phyloP scores from a whole-genome alignment of 345 rosid genomes.

The Erysimum cheiranthoides region DNA sequence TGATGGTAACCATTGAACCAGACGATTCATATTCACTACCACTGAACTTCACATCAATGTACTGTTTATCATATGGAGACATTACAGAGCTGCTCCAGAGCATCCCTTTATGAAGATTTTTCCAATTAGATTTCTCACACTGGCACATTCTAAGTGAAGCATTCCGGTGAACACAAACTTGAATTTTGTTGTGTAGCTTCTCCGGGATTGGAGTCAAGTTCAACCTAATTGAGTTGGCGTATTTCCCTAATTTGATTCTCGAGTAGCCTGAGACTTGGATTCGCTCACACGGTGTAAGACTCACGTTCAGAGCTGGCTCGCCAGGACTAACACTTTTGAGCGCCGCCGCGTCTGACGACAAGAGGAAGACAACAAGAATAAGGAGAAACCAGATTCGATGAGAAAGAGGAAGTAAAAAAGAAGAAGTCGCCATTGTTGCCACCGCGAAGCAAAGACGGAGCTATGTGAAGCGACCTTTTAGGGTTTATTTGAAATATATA shows the following conservation, averaged over 20 bases:
- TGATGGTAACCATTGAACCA: conserved; percentile 53
- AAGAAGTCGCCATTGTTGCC: conserved; percentile 34
- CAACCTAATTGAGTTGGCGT: conserved; percentile 63
- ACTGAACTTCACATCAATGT: conserved; percentile 70
- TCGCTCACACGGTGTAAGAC: conserved; percentile 71
- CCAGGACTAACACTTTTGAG: conserved; percentile 49
- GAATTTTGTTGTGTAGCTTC: conserved; percentile 65
- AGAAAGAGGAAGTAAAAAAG: neutral
- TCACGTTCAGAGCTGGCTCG: conserved; percentile 59
- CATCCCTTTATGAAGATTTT: conserved; percentile 59
- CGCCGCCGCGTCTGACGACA: neutral
- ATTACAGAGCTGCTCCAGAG: conserved; percentile 62
- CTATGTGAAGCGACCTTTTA: conserved; percentile 11
- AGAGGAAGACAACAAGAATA: neutral
- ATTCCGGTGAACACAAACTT: conserved; percentile 82
- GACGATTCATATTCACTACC: conserved; percentile 48
- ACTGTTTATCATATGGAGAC: conserved; percentile 81
- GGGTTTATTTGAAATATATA: neutral
- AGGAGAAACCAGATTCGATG: conserved; percentile 19
- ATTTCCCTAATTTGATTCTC: conserved; percentile 65
- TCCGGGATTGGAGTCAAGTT: conserved; percentile 68
- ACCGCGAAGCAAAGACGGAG: neutral
- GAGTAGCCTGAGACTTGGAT: conserved; percentile 72
- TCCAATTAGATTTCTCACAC: conserved; percentile 82
- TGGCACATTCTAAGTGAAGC: conserved; percentile 69